Base-by-base conservation (phyloP, 257 asterid species). In the Plantago elongata region DNA sequence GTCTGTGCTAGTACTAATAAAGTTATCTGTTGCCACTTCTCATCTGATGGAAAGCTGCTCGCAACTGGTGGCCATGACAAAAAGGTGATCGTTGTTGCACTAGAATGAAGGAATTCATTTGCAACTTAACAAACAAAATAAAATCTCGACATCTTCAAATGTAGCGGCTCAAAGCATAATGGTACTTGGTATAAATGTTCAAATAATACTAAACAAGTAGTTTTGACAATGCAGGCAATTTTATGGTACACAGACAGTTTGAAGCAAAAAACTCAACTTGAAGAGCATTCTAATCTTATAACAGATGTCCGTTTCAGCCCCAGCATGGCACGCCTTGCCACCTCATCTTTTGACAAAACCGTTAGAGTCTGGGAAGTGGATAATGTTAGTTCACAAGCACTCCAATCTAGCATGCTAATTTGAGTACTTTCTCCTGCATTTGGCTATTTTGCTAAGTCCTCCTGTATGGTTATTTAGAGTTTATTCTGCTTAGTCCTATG, bases 341-440 rank as follows among this genome's bases (percentile, higher is more conserved):
- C 99, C 45, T 89, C 97, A 14, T 90, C 97, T 11, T 93, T 83
- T 60, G 99, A 93, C 83, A 93, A 90, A 69, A 85, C 95, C 51
- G 97, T 93, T 75, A 78, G 97, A 72, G 97, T 93, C 71, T 89
- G 97, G 97, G 99, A 90, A 61, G 95, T 87, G 2, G 99, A 89
- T 52, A 89, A 75, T 76, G 99, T 93, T 63, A 77, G 94, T 83
- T 57, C 50, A 65, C 29, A 11, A 11, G 16, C 15, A 46, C 54
- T 59, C 38, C 6, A 51, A 45, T 46, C 9, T 49, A 0, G 50
- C 40, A 7, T 15, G 14, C 43, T 34, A 30, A 22, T 55, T 22
- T 9, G 62, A 5, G 37, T 9, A 40, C 27, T 58, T 48, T 48
- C 54, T 54, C 40, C 46, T 38, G 40, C 4, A 34, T n/a, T n/a